Base-by-base conservation (phyloP, 352 stramenopile species). In the Phytopythium chamaehyphon region DNA sequence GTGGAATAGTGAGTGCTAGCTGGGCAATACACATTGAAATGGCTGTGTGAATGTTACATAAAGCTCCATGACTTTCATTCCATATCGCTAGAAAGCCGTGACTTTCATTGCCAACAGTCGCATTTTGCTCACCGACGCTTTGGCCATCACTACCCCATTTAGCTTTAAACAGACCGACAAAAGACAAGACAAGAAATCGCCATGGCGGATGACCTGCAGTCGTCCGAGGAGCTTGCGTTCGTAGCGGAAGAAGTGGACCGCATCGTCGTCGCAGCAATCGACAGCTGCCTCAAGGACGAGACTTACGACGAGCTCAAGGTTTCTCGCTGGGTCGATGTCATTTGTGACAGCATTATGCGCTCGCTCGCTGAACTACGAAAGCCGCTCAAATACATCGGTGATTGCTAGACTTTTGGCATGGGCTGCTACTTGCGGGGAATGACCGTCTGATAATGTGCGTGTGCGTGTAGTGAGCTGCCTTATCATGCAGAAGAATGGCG, bases 401-500 rank as follows among this genome's bases (percentile, higher is more conserved):
- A 12, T 66, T 46, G 11, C n/a, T 16, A 9, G 5, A 2, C 23
- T 0, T 26, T 37, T 19, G 33, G 10, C 15, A 14, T 28, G 47
- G 35, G 38, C n/a, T 16, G 46, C 4, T 38, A n/a, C 44, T 48
- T 33, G 43, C 24, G n/a, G n/a, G n/a, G n/a, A n/a, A n/a, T 68
- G 18, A 56, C 28, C 5, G 47, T 10, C 5, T 33, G 28, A 33
- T 33, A 33, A 9, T 10, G 28, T 7, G 21, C 42, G 28, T 22
- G 6, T 33, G 5, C 9, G 28, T 55, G 31, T 58, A 79, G 86
- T 97, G 38, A 96, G 86, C 51, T 95, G 82, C 49, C 61, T 94
- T 8, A 93, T 97, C 62, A 96, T 97, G 80, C 90, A 97, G 63
- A 97, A 96, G 64, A 97, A 97, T 59, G 90, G 90, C 44, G 89